A percentile compares a stretch with the other conserved stretches of the same genome.
These are phyloP conservation scores for Aegilops sharonensis DNA, from an alignment of 176 grass and related monocot species.

Conservation along the genomic window DNA sequence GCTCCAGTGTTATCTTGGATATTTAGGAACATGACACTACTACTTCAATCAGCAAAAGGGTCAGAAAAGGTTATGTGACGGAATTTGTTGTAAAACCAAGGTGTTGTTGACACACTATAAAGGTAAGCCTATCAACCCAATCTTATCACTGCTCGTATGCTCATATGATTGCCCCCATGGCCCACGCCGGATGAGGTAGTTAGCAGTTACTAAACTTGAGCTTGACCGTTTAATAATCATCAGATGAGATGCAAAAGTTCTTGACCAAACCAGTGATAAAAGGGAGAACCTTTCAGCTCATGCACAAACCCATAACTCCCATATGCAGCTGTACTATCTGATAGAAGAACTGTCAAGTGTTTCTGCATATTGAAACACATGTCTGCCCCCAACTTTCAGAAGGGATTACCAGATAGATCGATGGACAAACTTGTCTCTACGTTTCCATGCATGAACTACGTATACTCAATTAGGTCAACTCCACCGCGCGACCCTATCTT, in stretches of 20 bases:
- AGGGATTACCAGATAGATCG: conserved; percentile 12
- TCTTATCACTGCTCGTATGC: conserved; percentile 39
- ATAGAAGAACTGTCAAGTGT: conserved; percentile 20
- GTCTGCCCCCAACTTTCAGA: conserved; percentile 30
- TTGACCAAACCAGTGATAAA: conserved; percentile 23
- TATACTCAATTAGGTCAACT: too few relatives aligned
- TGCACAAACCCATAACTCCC: background rate
- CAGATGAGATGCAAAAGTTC: conserved; percentile 38
- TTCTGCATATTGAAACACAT: conserved; percentile 36
- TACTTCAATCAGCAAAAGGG: conserved; percentile 58
- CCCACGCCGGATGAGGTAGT: conserved; percentile 34
- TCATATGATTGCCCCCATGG: conserved; percentile 49
- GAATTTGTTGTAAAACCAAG: conserved; percentile 28
- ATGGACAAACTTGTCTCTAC: background rate
- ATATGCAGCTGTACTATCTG: conserved; percentile 29
- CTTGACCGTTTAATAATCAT: conserved; percentile 41
- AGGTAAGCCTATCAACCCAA: conserved; percentile 51
- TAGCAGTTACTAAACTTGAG: conserved; percentile 41
- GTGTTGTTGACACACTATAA: conserved; percentile 43
- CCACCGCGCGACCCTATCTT: too few relatives aligned
- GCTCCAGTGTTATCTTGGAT: conserved; percentile 47
- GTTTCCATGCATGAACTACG: conserved; percentile 19
- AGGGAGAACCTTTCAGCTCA: conserved; percentile 1
- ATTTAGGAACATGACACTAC: conserved; percentile 50
- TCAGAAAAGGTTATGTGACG: conserved; percentile 46